Base-by-base conservation (phyloP, 805 yeast species). In the Tetrapisispora fleetii region DNA sequence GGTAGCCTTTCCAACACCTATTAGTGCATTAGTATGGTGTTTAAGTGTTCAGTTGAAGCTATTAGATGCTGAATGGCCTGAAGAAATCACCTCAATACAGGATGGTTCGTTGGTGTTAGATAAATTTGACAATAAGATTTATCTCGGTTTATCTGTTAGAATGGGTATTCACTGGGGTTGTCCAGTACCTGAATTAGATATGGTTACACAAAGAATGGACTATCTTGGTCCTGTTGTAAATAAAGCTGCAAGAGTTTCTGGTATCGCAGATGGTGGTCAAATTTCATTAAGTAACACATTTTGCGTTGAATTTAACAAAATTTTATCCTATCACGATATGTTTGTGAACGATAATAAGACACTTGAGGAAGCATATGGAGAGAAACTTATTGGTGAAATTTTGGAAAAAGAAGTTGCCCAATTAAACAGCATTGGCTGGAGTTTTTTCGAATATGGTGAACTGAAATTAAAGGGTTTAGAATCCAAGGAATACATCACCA, bases 131-230 rank as follows among this genome's bases (percentile, higher is more conserved):
- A 73, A 72, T 36, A 63, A 79, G 3, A 77, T 93, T 10, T 93
- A 83, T 67, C 73, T 93, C 49, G 99, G 99, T 2, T 69, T 93
- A 40, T 85, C 95, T 0, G 99, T 93, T 10, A 78, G 99, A 61
- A 93, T 93, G 98, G 99, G 99, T 52, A 78, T 88, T 39, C 98
- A 93, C 65, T 93, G 98, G 95, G 99, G 99, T 53, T 75, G 84
- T 1, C 98, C 99, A 0, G 97, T 91, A 39, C 87, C 95, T 59
- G 99, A 93, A 65, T 78, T 84, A 8, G 99, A 93, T 70, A 83
- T 91, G 51, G 90, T 90, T 47, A 93, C 99, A 0, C 80, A 89
- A 56, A 80, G 99, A 71, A 93, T 93, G 99, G 99, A 93, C 68
- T 93, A 93, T 67, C 85, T 93, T 58, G 99, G 99, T 0, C 99